Evolutionary conservation across 495 filamentous ascomycete species (phyloP), one percentile per base, ranked within the genome.

Genomic region (Neurospora cerealis): DNA sequence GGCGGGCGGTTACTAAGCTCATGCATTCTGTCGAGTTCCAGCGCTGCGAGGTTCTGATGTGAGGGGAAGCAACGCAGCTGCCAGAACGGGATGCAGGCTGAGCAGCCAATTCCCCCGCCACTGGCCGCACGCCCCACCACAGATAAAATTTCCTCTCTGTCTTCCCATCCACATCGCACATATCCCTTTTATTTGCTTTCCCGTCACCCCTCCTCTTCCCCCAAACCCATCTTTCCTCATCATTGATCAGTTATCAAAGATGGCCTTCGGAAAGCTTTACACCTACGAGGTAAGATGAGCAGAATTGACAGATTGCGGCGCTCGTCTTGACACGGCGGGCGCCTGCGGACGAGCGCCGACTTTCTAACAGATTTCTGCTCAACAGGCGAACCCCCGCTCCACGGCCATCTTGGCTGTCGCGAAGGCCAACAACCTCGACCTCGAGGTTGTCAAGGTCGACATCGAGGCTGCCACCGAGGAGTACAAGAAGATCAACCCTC

Each of bases 261-360:
- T 95, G 93, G 84, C 91, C 76, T 98, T 98, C 89, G 96, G 96
- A 87, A 98, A 97, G 89, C 88, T 99, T 79, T 98, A 96, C 88
- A 91, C 90, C 82, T 90, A 89, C 82, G 80, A 87, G 83, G 96
- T 97, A 90, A 83, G 93, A 77, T 48, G 69, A 36, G 46, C 71
- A 69, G 69, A 72, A 32, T 74, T 75, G 4, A 66, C 72, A 71
- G 74, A 54, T 38, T 75, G n/a, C 62, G 69, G 54, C 54, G 54
- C 54, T 66, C 54, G 54, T 66, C 54, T 66, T 66, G 54, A 66
- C 54, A 66, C 54, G 70, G 41, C 42, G 54, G 28, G n/a, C 39
- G 37, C 44, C 46, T 73, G 54, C 54, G 62, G 69, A 69, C 69
- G 40, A 40, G 38, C 54, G 54, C 54, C 21, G 36, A 44, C 41